Conservation (phyloP, 2,329 filamentous ascomycete species). For the Tolypocladium pustulatum region DNA sequence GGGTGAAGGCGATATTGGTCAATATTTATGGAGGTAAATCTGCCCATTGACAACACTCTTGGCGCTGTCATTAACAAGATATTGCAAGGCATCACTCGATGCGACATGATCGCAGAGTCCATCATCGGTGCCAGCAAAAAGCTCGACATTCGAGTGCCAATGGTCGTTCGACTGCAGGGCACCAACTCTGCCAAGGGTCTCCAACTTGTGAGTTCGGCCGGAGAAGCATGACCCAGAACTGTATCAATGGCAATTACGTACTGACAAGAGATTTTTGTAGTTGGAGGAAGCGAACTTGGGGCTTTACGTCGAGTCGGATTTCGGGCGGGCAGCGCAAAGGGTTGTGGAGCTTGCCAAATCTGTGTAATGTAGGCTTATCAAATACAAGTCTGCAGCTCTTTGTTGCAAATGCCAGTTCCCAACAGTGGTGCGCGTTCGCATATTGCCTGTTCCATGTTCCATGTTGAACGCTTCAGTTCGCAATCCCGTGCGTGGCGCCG, state of each 20-base stretch:
- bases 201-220: slow-evolving; percentile 23
- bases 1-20: slow-evolving; percentile 57
- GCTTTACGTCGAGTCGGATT: slow-evolving; percentile 26
- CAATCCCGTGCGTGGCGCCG: not conserved
- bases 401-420: not conserved
- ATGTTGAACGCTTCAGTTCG: not conserved
- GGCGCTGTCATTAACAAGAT: not conserved
- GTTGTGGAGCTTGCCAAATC: slow-evolving; percentile 20
- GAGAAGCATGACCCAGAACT: not conserved
- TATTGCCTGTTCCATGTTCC: not conserved
- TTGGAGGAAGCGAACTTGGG: slow-evolving; percentile 23
- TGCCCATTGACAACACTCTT: no score
- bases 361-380: not conserved
- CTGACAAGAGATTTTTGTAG: slow-evolving; percentile 12
- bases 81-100: slow-evolving; percentile 32
- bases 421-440: not conserved
- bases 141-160: slow-evolving; percentile 27
- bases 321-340: slow-evolving; percentile 22
- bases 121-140: slow-evolving; percentile 30
- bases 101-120: slow-evolving; percentile 40
- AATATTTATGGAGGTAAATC: slow-evolving; percentile 40
- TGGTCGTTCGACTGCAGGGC: slow-evolving; percentile 36
- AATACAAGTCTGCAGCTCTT: not conserved
- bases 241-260: not conserved
- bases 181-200: slow-evolving; percentile 32